phyloP scores from a whole-genome alignment of 306 rosid genomes.

The Vigna unguiculata region DNA sequence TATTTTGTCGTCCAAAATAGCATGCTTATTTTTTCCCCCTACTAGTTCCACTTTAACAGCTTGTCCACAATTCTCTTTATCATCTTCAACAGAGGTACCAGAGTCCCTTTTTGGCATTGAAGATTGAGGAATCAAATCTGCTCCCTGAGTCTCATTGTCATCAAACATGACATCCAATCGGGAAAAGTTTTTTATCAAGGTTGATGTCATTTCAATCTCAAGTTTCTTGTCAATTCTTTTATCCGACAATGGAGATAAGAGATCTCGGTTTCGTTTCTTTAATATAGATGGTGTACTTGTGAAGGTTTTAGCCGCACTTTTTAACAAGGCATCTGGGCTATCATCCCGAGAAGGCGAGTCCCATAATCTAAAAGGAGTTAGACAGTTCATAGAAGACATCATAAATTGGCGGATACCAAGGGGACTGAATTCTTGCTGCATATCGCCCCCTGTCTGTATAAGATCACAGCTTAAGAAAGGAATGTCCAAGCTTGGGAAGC shows the following conservation, averaged over 20 bases:
- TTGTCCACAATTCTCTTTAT: conserved; percentile 63
- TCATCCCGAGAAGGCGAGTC: conserved; percentile 77
- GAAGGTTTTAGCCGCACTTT: conserved; percentile 93
- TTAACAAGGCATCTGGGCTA: conserved; percentile 86
- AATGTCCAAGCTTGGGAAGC: conserved; percentile 87
- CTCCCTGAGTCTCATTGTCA: conserved; percentile 56
- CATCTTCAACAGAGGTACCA: conserved; percentile 51
- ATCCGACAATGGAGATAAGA: conserved; percentile 90
- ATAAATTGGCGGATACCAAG: conserved; percentile 93
- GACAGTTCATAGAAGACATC: conserved; percentile 92
- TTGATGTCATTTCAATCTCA: conserved; percentile 70
- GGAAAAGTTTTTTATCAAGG: conserved; percentile 69
- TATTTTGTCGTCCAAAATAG: conserved; percentile 41
- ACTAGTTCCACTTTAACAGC: conserved; percentile 41
- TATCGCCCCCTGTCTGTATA: conserved; percentile 73
- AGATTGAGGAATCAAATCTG: conserved; percentile 52
- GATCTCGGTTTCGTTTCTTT: conserved; percentile 86
- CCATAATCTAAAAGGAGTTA: conserved; percentile 91
- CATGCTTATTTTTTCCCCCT: conserved; percentile 45
- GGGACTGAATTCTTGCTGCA: conserved; percentile 98
- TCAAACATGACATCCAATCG: conserved; percentile 87
- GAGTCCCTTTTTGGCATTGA: conserved; percentile 49
- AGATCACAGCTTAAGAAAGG: conserved; percentile 99
- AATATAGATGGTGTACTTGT: conserved; percentile 85
- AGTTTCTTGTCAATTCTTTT: conserved; percentile 79